Base-by-base conservation (phyloP, 139 green algal genomes). In the Klebsormidium nitens region DNA sequence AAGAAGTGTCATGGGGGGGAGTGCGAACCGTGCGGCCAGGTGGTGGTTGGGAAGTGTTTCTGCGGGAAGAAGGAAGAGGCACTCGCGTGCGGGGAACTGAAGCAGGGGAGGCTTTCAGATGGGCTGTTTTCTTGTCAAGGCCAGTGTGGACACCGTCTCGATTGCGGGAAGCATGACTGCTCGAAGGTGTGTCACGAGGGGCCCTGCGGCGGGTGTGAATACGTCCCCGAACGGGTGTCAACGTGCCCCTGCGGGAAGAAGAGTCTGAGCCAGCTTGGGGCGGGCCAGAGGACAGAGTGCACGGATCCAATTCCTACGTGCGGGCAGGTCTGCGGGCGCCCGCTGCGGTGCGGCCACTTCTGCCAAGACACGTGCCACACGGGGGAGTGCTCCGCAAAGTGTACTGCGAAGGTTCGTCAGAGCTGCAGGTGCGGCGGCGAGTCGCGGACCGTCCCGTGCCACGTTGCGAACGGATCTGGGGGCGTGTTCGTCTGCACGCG, bases 191-290 rank as follows among this genome's bases (percentile, higher is more conserved):
- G 72, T 36, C 72, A 79, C 48, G 14, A 6, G 28, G 68, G 66
- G 28, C 47, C 65, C 11, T 79, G 72, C 34, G 58, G 72, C 4
- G 65, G 59, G 3, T 79, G 72, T 37, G 26, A 68, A 39, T 26
- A 70, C n/a, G 14, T 68, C 2, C 72, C 72, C 19, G 31, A 36
- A n/a, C 14, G 3, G 3, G 36, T 79, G 1, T 19, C 17, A 32
- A 74, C 65, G 26, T 79, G 72, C 57, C 72, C 72, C 14, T 79
- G 72, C 28, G 72, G 72, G 34, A 79, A 79, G 48, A 29, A n/a
- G 35, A 62, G 77, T 3, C 8, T 2, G 8, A 34, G 57, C 8
- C 5, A 44, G 31, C 8, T 77, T 28, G 19, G 2, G 2, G 61
- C 35, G 4, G 72, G 37, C 11, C 5, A 4, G 34, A 40, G 72